These are phyloP conservation scores for Zarea fungicola DNA, from an alignment of 2,329 filamentous ascomycete genomes.

Conservation along the genomic window DNA sequence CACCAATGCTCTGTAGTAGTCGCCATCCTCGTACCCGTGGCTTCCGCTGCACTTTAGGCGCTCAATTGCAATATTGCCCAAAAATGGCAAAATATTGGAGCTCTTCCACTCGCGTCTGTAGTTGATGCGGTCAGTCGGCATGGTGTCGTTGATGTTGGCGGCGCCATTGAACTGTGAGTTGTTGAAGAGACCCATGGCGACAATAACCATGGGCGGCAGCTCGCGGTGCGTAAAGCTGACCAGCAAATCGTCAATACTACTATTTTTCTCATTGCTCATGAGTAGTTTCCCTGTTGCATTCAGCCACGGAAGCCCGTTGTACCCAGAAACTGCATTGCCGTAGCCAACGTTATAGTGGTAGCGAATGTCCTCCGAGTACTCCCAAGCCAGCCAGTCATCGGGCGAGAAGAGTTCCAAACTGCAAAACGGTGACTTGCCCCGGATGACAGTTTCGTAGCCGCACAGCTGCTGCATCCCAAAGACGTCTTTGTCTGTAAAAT, in stretches of 20 bases:
- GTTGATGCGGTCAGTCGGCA: slow-evolving; percentile 59
- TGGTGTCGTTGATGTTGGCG: slow-evolving; percentile 53
- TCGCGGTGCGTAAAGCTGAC: slow-evolving; percentile 67
- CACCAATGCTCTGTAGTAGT: slow-evolving; percentile 42
- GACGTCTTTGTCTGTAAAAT: slow-evolving; percentile 58
- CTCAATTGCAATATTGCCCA: slow-evolving; percentile 63
- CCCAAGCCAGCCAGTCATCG: slow-evolving; percentile 61
- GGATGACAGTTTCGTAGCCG: slow-evolving; percentile 61
- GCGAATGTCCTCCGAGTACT: slow-evolving; percentile 59
- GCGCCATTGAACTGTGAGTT: slow-evolving; percentile 53
- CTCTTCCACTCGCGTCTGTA: slow-evolving; percentile 58
- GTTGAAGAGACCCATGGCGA: slow-evolving; percentile 66
- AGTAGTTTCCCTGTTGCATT: slow-evolving; percentile 53
- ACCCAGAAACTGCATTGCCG: slow-evolving; percentile 51
- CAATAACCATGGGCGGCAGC: slow-evolving; percentile 59
- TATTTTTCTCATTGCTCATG: slow-evolving; percentile 25
- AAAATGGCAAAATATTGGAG: slow-evolving; percentile 58
- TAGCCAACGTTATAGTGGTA: slow-evolving; percentile 65
- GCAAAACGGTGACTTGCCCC: slow-evolving; percentile 57
- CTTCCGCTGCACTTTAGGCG: slow-evolving; percentile 55
- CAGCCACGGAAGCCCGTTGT: slow-evolving; percentile 61
- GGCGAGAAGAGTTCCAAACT: slow-evolving; percentile 52
- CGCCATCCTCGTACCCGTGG: slow-evolving; percentile 48
- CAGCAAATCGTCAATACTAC: slow-evolving; percentile 51
- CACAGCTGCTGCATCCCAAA: slow-evolving; percentile 63